Base-by-base conservation (phyloP, 2,329 filamentous ascomycete genomes). In the Fusarium udum region DNA sequence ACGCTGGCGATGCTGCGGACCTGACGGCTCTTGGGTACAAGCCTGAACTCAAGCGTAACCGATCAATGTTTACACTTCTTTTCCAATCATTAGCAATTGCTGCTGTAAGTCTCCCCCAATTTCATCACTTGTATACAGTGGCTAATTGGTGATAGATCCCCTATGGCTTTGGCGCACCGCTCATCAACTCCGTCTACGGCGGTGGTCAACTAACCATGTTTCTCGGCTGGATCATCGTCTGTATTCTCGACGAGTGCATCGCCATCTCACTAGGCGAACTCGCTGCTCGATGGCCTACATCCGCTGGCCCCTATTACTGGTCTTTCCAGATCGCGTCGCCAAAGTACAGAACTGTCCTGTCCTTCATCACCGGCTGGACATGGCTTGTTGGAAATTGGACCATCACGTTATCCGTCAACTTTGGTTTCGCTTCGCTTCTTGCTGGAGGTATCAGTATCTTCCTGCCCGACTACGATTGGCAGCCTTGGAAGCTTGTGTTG, bases 341-440 rank as follows among this genome's bases (percentile, higher is more conserved):
- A 67, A 67, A 52, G 22, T 92, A 87, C 85, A 87, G 89, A 42
- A 89, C 90, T 0, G 82, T 90, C 22, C 86, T 93, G 22, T 92
- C 90, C 22, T 94, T 92, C 85, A 87, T 92, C 64, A 93, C 91
- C 2, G 92, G 92, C 36, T 94, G 92, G 92, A 92, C 91, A 72
- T 92, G 91, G 76, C 89, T 91, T 59, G 90, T 91, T 31, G 92
- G 91, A 31, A 93, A 92, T 88, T 91, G 92, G 77, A 89, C 90
- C 24, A 83, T 94, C 55, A 90, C 90, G 0, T 88, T 92, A 32
- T 92, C 91, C 1, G 92, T 91, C 68, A 92, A 92, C 26, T 87
- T 93, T 42, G 86, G 93, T 5, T 91, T 91, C 32, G 92, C 90
- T 58, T 88, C 92, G 75, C 86, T 94, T 56, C 88, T 94, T 49